Evolutionary conservation across 495 filamentous ascomycete genomes (phyloP).

Genomic region (Hyphodiscus hymeniophilus): DNA sequence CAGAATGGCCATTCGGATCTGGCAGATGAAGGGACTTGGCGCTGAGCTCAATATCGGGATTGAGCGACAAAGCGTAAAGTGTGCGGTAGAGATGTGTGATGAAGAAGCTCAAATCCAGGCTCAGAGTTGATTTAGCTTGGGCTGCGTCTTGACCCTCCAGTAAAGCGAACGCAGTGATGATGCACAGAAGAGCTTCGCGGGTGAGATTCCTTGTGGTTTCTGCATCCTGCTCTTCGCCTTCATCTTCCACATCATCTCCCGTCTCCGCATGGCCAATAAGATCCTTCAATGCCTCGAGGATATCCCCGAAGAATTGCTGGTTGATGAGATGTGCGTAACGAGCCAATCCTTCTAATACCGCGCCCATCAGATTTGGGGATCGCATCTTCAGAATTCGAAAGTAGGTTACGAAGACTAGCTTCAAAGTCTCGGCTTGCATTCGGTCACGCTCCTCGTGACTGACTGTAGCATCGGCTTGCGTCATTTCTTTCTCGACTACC

Average conservation of each 20-base stretch:
- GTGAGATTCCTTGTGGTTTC: constrained; percentile 53
- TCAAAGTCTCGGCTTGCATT: constrained; percentile 89
- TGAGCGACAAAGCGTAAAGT: constrained; percentile 65
- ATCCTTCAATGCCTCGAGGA: constrained; percentile 89
- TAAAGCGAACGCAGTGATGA: constrained; percentile 88
- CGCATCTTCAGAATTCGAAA: constrained; percentile 87
- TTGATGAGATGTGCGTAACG: constrained; percentile 92
- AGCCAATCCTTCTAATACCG: constrained; percentile 84
- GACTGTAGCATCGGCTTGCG: constrained; percentile 81
- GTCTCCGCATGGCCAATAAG: constrained; percentile 64
- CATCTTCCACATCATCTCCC: constrained; percentile 36
- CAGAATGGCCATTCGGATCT: constrained; percentile 49
- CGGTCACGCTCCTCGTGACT: constrained; percentile 85
- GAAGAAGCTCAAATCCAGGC: constrained; percentile 92
- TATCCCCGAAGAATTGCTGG: constrained; percentile 94
- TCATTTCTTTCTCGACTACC: constrained; percentile 85
- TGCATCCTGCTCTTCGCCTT: constrained; percentile 34
- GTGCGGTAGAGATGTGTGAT: constrained; percentile 83
- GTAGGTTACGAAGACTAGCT: constrained; percentile 89
- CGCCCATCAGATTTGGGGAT: constrained; percentile 76
- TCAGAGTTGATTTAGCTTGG: constrained; percentile 49
- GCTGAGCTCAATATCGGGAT: constrained; percentile 80
- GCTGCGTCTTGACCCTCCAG: constrained; percentile 84
- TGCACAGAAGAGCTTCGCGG: constrained; percentile 86
- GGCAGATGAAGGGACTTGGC: constrained; percentile 71